Evolutionary conservation across 2,329 filamentous ascomycete genomes (phyloP), one percentile per base, ranked within the genome.

Genomic region (Lachnellula cervina): DNA sequence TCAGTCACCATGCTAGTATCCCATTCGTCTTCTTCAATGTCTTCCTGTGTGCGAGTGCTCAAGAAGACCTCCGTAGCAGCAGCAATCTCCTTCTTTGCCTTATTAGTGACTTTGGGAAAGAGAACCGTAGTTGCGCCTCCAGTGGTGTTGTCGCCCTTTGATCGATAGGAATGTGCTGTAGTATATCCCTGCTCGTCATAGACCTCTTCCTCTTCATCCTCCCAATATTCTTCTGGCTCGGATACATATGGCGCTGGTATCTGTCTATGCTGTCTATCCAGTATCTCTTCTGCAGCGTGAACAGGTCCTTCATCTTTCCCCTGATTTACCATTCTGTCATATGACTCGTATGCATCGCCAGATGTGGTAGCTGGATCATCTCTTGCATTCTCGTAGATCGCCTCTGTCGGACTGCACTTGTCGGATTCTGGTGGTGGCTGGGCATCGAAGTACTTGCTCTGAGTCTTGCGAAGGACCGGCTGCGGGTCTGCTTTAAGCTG

Each of bases 1-100:
- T 97, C 93, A 11, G 92, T 89, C 50, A 97, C 94, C 94, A 99
- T 97, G 70, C 89, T 96, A 35, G 93, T 90, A 69, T 97, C 94
- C 84, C 88, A 96, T 51, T 81, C 78, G 69, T 97, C 93, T 62
- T 97, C 93, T 59, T 96, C 89, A 45, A 91, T 77, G 56, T 96
- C 91, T 56, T 94, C 89, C 4, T 76, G 71, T 1, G 83, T 84
- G 32, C 68, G 59, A 17, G 62, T 47, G 23, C 57, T 59, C 53
- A 70, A 67, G 21, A 69, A 65, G 28, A 66, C 46, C 21, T 62
- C 57, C 46, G 64, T 65, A 17, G 86, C 84, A 49, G 78, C 75
- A 44, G 87, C 84, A 42, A 97, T 77, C 73, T 97, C 91, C 38
- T 83, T 81, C 66, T 84, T 79, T 37, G 85, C 80, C 64, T 86